These are phyloP conservation scores for Psilocybe cyanescens DNA, from an alignment of 768 basidiomycete genomes.

Conservation along the genomic window DNA sequence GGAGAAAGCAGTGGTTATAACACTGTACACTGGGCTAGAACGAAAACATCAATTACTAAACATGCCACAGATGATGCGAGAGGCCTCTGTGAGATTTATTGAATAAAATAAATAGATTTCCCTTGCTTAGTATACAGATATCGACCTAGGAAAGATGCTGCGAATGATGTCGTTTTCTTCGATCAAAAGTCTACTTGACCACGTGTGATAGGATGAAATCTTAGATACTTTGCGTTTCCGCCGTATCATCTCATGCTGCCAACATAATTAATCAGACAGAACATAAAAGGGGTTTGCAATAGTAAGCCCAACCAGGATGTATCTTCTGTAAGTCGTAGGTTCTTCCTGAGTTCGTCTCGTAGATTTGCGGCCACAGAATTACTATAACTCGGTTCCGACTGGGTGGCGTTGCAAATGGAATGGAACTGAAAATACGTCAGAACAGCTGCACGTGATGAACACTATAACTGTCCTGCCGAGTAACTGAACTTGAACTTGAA, in stretches of 20 bases:
- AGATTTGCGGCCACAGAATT: neutral
- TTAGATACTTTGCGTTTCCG: conserved; percentile 65
- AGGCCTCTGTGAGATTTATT: too few relatives aligned
- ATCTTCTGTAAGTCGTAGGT: conserved; percentile 64
- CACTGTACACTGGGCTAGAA: too few relatives aligned
- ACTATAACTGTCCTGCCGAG: too few relatives aligned
- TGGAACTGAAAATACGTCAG: conserved; percentile 1
- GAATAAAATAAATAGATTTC: too few relatives aligned
- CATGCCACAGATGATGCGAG: too few relatives aligned
- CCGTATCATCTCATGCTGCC: conserved; percentile 73
- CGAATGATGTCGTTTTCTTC: too few relatives aligned
- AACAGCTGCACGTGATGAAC: neutral
- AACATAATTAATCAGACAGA: conserved; percentile 82
- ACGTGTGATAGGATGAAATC: conserved; percentile 51
- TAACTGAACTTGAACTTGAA: neutral
- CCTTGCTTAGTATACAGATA: too few relatives aligned
- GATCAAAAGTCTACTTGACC: too few relatives aligned
- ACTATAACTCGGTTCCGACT: conserved; percentile 50
- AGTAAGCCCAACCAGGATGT: conserved; percentile 58
- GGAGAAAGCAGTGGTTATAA: too few relatives aligned
- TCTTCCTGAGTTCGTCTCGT: conserved; percentile 56
- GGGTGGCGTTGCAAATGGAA: conserved; percentile 72
- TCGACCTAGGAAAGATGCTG: too few relatives aligned
- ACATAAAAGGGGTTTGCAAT: conserved; percentile 70
- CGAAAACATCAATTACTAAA: too few relatives aligned